phyloP scores from a whole-genome alignment of 2,329 filamentous ascomycete genomes.

The Colletotrichum lindemuthianum region DNA sequence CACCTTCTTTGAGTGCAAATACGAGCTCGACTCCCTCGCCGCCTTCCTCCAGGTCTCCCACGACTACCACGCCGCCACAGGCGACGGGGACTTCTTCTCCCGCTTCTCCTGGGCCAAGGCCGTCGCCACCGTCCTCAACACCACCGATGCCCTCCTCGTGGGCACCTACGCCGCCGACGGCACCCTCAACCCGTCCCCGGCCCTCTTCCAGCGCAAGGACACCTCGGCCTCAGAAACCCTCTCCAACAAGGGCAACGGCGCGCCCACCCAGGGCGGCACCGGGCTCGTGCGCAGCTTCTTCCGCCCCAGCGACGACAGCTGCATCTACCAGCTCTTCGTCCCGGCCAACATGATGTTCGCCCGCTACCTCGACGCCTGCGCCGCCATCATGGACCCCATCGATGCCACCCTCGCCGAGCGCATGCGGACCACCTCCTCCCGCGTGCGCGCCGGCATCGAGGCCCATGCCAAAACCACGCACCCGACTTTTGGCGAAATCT shows the following conservation, averaged over 20 bases:
- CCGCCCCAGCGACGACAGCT: slow-evolving; percentile 88
- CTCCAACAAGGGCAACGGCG: slow-evolving; percentile 78
- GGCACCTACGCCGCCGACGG: slow-evolving; percentile 76
- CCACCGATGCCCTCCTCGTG: slow-evolving; percentile 75
- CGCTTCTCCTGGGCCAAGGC: slow-evolving; percentile 78
- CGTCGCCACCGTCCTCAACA: slow-evolving; percentile 73
- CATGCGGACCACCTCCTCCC: slow-evolving; percentile 67
- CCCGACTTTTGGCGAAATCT: slow-evolving; percentile 70
- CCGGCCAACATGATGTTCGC: slow-evolving; percentile 90
- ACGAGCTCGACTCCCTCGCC: slow-evolving; percentile 90
- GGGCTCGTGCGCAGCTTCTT: slow-evolving; percentile 89
- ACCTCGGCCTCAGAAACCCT: slow-evolving; percentile 84
- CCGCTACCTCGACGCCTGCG: slow-evolving; percentile 64
- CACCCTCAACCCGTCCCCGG: slow-evolving; percentile 66
- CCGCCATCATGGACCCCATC: slow-evolving; percentile 56
- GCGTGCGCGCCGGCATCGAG: slow-evolving; percentile 73
- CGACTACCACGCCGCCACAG: slow-evolving; percentile 80
- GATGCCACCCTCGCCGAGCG: slow-evolving; percentile 61
- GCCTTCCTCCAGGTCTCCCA: slow-evolving; percentile 85
- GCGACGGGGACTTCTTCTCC: slow-evolving; percentile 78
- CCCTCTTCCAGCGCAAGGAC: slow-evolving; percentile 81
- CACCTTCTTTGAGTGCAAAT: slow-evolving; percentile 90
- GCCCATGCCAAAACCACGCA: slow-evolving; percentile 74
- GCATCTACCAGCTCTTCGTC: slow-evolving; percentile 86
- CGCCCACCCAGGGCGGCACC: slow-evolving; percentile 81